phyloP scores from a whole-genome alignment of 352 stramenopile species.

The Phytopythium chamaehyphon region DNA sequence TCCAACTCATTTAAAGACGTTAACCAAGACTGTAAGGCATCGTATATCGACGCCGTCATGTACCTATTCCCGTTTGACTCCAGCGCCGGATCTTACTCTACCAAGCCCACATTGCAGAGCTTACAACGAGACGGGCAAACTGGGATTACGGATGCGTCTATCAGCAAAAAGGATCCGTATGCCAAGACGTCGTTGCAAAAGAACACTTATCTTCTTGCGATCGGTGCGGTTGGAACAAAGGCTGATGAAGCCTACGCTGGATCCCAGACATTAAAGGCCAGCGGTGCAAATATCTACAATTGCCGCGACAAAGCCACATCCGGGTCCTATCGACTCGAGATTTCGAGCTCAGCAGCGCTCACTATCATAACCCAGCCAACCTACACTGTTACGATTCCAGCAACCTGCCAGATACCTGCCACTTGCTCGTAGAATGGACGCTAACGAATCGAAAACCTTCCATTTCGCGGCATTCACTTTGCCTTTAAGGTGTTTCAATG shows the following conservation, averaged over 20 bases:
- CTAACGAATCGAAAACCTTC: background rate
- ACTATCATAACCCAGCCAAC: background rate
- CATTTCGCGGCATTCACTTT: too few species aligned
- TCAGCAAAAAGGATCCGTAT: constrained; percentile 49
- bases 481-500: too few species aligned
- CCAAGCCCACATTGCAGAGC: background rate
- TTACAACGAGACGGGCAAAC: background rate
- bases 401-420: background rate
- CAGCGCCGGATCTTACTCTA: constrained; percentile 11
- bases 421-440: constrained; percentile 2
- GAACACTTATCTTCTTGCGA: constrained; percentile 37
- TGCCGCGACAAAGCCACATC: constrained; percentile 18
- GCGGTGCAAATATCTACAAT: constrained; percentile 25
- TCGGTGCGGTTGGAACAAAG: constrained; percentile 27
- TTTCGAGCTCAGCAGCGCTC: constrained; percentile 23
- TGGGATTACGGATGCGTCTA: constrained; percentile 26
- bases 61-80: constrained; percentile 45
- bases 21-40: constrained; percentile 55
- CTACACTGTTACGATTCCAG: background rate
- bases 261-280: constrained; percentile 19
- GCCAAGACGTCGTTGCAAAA: constrained; percentile 43
- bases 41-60: constrained; percentile 57
- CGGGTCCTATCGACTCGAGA: constrained; percentile 31
- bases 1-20: constrained; percentile 46
- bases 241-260: constrained; percentile 18